Evolutionary conservation across 2,329 filamentous ascomycete species (phyloP), one percentile per base, ranked within the genome.

Genomic region (Aspergillus ochraceoroseus): DNA sequence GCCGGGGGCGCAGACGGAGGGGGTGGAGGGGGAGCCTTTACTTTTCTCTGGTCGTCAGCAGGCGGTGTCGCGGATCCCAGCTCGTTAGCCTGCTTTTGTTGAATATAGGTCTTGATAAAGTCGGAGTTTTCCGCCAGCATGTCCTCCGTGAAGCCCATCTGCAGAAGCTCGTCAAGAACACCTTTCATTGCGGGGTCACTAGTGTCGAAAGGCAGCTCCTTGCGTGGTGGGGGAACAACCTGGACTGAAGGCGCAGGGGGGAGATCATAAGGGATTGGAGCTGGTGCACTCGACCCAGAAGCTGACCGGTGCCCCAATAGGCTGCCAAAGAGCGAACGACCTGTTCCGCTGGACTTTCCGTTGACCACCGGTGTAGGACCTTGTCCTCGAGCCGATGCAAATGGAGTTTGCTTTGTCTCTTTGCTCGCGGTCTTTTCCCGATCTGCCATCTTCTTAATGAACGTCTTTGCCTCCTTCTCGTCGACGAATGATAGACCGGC

Each of bases 391-490:
- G 56, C 58, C 2, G 70, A 70, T 5, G 70, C 68, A 55, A 94
- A 95, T 0, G 85, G 83, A 22, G 85, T 90, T 48, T 80, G 75
- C 62, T 74, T 81, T 2, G 89, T 95, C 48, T 83, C 81, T 70
- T 94, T 94, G 70, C 83, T 90, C 27, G 88, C 90, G 68, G 90
- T 89, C 77, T 94, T 95, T 70, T 96, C 89, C 51, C 89, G 77
- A 61, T 95, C 89, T 55, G 92, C 83, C 77, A 98, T 86, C 73
- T 95, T 96, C 76, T 95, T 95, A 67, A 89, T 83, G 70, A 98
- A 96, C 44, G 87, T 85, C 68, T 87, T 94, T 22, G 92, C 92
- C 70, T 98, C 92, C 67, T 95, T 96, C 71, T 96, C 92, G 64
- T 96, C 92, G 46, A 84, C 82, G 58, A 98, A 98, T 15, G 87